Conservation (phyloP, 495 filamentous ascomycete species). For the Alectoria sarmentosa region DNA sequence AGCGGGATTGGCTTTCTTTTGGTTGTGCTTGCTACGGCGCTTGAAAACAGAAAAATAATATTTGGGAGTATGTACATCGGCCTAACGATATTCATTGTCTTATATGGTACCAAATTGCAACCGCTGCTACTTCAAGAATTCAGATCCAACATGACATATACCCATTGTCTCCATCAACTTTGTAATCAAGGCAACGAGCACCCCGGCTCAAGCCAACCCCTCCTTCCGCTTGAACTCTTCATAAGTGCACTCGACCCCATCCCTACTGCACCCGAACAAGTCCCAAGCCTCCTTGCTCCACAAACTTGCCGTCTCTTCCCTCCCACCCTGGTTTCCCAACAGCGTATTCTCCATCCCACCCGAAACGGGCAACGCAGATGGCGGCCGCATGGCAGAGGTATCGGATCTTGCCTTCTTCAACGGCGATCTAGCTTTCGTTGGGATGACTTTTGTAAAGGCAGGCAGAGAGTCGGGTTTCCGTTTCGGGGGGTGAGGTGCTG, state of each 20-base stretch:
- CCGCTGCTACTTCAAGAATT: background rate
- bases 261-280: constrained; percentile 47
- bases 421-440: constrained; percentile 13
- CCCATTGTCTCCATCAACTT: too few relatives aligned
- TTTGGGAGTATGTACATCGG: background rate
- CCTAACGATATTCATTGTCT: constrained; percentile 1
- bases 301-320: constrained; percentile 23
- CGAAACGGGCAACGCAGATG: background rate
- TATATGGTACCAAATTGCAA: background rate
- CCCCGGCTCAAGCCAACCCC: background rate
- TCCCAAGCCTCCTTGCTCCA: constrained; percentile 56
- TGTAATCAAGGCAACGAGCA: background rate
- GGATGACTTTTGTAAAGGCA: constrained; percentile 4
- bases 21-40: background rate
- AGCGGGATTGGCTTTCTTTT: background rate
- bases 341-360: background rate
- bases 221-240: constrained; percentile 17
- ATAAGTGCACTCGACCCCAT: constrained; percentile 21
- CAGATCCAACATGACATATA: background rate
- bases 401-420: constrained; percentile 14
- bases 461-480: background rate
- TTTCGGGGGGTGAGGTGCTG: background rate
- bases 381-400: constrained; percentile 1
- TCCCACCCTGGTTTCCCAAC: too few relatives aligned
- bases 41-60: background rate